Evolutionary conservation across 805 yeast genomes (phyloP).

Genomic region (Wickerhamiella vanderwaltii): DNA sequence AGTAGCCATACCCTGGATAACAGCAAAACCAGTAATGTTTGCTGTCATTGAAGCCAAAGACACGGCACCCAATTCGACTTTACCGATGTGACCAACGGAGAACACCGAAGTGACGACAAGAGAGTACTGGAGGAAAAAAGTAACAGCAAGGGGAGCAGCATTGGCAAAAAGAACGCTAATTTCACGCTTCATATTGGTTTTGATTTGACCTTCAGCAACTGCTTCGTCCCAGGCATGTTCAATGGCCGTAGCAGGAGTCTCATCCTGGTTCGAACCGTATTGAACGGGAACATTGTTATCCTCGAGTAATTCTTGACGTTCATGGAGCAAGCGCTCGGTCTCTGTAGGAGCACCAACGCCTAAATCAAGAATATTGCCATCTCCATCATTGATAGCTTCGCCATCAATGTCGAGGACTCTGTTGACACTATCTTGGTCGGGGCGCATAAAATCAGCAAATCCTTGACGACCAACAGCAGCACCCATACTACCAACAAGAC

Average conservation of each 20-base stretch:
- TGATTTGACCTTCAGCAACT: conserved; percentile 22
- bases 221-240: conserved; percentile 26
- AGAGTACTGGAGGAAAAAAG: conserved; percentile 60
- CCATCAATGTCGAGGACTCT: conserved; percentile 9
- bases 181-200: conserved; percentile 23
- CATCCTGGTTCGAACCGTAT: not conserved
- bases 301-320: conserved; percentile 24
- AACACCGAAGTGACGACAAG: conserved; percentile 67
- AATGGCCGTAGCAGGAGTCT: conserved; percentile 15
- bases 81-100: conserved; percentile 75
- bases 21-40: conserved; percentile 59
- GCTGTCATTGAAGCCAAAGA: conserved; percentile 77
- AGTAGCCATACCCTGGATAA: conserved; percentile 73
- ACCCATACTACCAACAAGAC: conserved; percentile 13
- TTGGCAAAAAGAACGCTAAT: conserved; percentile 21
- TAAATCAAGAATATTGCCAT: conserved; percentile 20
- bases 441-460: conserved; percentile 17
- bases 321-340: conserved; percentile 22
- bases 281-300: conserved; percentile 16
- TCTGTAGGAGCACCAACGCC: conserved; percentile 24
- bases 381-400: conserved; percentile 17
- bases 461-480: conserved; percentile 24
- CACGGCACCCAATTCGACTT: conserved; percentile 68
- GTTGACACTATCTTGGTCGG: conserved; percentile 5
- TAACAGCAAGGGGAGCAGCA: conserved; percentile 47